Conservation (phyloP, 768 basidiomycete species). For the Pholiota conissans region DNA sequence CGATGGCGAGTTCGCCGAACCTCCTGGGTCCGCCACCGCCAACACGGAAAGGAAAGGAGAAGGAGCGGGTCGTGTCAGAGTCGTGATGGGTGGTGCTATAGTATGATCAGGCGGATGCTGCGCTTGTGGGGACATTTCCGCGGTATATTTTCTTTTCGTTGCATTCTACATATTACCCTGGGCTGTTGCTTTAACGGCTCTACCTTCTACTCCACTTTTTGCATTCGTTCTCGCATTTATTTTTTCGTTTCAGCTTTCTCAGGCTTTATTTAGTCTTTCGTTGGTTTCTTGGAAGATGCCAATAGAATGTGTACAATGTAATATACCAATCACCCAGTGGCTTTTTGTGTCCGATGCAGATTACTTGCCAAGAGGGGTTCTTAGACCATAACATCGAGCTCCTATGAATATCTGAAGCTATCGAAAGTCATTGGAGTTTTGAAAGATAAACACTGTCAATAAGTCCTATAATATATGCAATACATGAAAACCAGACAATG, state of each 20-base stretch:
- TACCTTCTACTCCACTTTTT: neutral
- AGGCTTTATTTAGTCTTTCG: neutral
- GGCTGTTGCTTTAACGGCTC: neutral
- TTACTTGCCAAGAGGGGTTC: too few species aligned
- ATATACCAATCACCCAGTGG: slow-evolving; percentile 6
- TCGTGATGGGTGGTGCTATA: slow-evolving; percentile 5
- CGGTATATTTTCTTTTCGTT: neutral
- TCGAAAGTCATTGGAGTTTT: slow-evolving; percentile 13
- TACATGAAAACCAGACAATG: neutral
- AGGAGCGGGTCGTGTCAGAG: slow-evolving; percentile 16
- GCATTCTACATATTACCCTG: neutral
- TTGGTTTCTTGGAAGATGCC: neutral
- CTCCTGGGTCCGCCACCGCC: slow-evolving; percentile 25
- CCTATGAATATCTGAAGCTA: too few species aligned
- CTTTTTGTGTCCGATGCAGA: too few species aligned
- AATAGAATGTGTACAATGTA: slow-evolving; percentile 4
- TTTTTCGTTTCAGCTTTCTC: too few species aligned
- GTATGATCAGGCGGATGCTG: neutral
- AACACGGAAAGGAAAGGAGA: slow-evolving; percentile 27
- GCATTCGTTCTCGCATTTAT: neutral
- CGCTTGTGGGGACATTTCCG: neutral
- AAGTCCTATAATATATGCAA: slow-evolving; percentile 1
- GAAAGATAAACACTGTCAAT: too few species aligned
- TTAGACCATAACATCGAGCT: too few species aligned
- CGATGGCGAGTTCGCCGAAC: slow-evolving; percentile 36